Evolutionary conservation across 495 filamentous ascomycete genomes (phyloP), one percentile per base, ranked within the genome.

Genomic region (Extremus antarcticus): DNA sequence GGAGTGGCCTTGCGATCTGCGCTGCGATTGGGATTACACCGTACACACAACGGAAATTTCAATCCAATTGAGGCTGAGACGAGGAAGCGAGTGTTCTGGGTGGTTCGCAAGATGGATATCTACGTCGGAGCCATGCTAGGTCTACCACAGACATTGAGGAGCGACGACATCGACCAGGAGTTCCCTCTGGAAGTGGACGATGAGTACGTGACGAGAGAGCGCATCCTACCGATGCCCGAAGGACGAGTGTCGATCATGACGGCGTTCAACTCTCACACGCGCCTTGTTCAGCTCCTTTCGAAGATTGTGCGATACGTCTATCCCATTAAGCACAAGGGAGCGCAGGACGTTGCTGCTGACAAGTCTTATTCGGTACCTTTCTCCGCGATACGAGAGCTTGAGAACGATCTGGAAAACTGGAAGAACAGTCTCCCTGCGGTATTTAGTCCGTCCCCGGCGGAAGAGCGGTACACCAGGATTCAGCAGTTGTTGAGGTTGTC

Each of bases 221-320:
- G 75, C 25, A 89, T 98, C 56, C 64, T 76, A 25, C 78, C 79
- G 1, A 88, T 88, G 71, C 87, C 88, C 1, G 70, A 83, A n/a
- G 87, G 85, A 25, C 74, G 75, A 7, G 79, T 87, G 1, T 87
- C 90, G 0, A 71, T 86, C 25, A 85, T 90, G 65, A 78, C 84
- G 47, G 90, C 86, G 9, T 83, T 83, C 51, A 96, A 94, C 69
- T 88, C 88, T 0, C 90, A 98, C 63, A 86, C 84, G 10, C 75
- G 76, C 25, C 72, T 98, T 20, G 83, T 92, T 63, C 72, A 74
- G 21, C 85, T 95, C 45, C 73, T 96, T 47, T 71, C 84, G 29
- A 95, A 94, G 68, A 85, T 94, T 41, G 84, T 94, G 50, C 86
- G 84, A 66, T 82, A 88, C 50, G 83, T 98, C 29, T 98, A 98